These are phyloP conservation scores for Rhododendron ferrugineum DNA, from an alignment of 148 eudicot genomes.

Conservation along the genomic window DNA sequence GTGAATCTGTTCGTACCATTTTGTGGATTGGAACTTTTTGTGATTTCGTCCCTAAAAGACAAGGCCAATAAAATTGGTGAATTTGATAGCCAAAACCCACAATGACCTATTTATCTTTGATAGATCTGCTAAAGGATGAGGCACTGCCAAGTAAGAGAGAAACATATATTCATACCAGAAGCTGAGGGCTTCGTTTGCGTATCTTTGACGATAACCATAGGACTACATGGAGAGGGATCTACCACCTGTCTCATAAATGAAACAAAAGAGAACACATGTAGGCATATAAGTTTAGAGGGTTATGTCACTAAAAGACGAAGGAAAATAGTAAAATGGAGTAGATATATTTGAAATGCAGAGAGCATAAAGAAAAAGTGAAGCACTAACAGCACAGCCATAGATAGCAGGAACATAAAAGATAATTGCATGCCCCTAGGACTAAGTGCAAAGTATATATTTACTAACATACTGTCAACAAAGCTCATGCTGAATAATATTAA, in stretches of 20 bases:
- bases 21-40: slow-evolving; percentile 65
- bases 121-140: slow-evolving; percentile 1
- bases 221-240: slow-evolving; percentile 45
- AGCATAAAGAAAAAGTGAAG: neutral
- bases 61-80: slow-evolving; percentile 6
- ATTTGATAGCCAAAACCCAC: slow-evolving; percentile 5
- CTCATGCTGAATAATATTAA: neutral
- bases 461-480: neutral
- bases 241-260: slow-evolving; percentile 39
- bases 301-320: neutral
- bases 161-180: slow-evolving; percentile 38
- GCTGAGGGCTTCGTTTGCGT: slow-evolving; percentile 32
- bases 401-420: neutral
- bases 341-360: neutral
- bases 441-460: neutral
- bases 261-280: slow-evolving; percentile 1
- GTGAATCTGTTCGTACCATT: slow-evolving; percentile 85
- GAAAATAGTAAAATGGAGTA: neutral
- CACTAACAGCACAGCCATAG: neutral
- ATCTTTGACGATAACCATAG: slow-evolving; percentile 31
- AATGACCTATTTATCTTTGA: neutral
- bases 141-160: neutral
- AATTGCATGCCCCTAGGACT: neutral
- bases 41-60: slow-evolving; percentile 33
- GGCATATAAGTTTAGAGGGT: neutral